Evolutionary conservation across 441 rosid genomes (phyloP), one percentile per base, ranked within the genome.

Genomic region (Francoa sonchifolia): DNA sequence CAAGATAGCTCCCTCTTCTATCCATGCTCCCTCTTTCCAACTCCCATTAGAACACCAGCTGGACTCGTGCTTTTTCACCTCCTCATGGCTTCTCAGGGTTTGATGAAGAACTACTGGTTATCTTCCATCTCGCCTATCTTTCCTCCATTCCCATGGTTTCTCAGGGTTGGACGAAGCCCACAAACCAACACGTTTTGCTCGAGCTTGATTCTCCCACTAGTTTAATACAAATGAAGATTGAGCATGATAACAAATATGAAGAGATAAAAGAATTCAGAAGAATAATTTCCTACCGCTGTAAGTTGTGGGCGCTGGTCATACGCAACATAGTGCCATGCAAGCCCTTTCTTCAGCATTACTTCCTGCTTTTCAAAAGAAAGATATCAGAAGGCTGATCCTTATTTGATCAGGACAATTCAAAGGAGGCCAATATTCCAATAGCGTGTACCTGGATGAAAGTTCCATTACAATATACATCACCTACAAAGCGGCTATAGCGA

Each of bases 111-210:
- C n/a, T 39, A 3, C 8, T 16, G 14, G 3, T 37, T 30, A 57
- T 55, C 65, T 45, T 8, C 63, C 72, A 44, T 64, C 66, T 8
- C 86, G 76, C 39, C 53, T 72, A 39, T 69, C 56, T 52, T 58
- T 78, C 43, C 95, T 74, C 76, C 82, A 76, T 7, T 81, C 74
- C 95, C 95, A 81, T 48, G 93, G 93, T 44, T 74, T 59, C 58
- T 78, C 70, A 4, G 93, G 95, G 58, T 85, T 72, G 13, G 76
- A 40, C 12, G 77, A 62, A 19, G 81, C 83, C 95, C 93, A 85
- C 40, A 85, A 62, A 11, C 89, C 95, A 2, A 61, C 28, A 6
- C 76, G 67, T 33, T 70, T 76, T n/a, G 57, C 68, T 14, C 76
- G 62, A 27, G 94, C 95, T 55, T 73, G 71, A 5, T 58, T 62